Percentiles rank a stretch among this genome's conserved stretches.
These are phyloP conservation scores for Cucurbita argyrosperma DNA, from an alignment of 306 rosid species.

Conservation along the genomic window DNA sequence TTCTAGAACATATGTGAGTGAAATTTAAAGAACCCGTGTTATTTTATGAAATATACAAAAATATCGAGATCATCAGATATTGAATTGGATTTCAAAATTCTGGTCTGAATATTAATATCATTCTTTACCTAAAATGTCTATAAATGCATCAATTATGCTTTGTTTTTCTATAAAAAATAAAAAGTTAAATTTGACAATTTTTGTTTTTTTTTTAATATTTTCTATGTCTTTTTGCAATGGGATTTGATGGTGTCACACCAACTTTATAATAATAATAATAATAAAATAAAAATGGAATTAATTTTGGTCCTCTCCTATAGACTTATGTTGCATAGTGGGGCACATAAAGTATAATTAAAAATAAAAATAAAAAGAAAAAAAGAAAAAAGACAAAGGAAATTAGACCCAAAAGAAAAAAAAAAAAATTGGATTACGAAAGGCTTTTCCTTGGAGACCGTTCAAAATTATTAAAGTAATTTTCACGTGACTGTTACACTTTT, in stretches of 20 bases:
- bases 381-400: neutral
- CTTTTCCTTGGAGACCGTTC: neutral
- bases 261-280: neutral
- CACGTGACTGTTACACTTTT: too few species aligned
- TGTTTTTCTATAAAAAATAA: too few species aligned
- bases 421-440: neutral
- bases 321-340: neutral
- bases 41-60: too few species aligned
- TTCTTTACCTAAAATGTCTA: too few species aligned
- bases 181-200: neutral
- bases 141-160: too few species aligned
- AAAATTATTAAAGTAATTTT: neutral
- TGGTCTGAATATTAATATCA: too few species aligned
- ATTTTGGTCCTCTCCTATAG: neutral
- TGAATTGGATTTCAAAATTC: too few species aligned
- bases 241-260: neutral
- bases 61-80: too few species aligned
- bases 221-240: neutral
- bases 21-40: too few species aligned
- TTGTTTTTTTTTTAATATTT: neutral
- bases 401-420: neutral
- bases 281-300: neutral
- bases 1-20: too few species aligned
- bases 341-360: neutral
- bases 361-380: neutral